A percentile compares a stretch with the other conserved stretches of the same genome.
phyloP scores from a whole-genome alignment of 805 yeast genomes.

The Candida bentonensis region DNA sequence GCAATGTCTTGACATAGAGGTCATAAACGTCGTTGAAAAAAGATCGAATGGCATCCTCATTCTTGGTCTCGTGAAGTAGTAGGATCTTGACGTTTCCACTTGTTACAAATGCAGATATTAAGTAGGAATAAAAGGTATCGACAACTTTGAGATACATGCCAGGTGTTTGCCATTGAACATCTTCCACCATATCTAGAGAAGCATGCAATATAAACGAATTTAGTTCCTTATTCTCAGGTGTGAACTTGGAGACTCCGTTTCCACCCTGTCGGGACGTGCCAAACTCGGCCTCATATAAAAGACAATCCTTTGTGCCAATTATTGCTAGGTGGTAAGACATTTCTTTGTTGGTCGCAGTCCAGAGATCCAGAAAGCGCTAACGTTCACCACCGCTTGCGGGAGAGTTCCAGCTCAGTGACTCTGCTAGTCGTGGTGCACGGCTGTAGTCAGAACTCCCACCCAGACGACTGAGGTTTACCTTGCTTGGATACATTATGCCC shows the following conservation, averaged over 20 bases:
- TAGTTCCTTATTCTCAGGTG: conserved; percentile 59
- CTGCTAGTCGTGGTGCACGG: too few relatives aligned
- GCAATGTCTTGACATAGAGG: conserved; percentile 65
- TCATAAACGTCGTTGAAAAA: conserved; percentile 81
- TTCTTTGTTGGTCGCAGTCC: too few relatives aligned
- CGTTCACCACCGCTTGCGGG: too few relatives aligned
- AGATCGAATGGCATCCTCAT: conserved; percentile 66
- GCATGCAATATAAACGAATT: conserved; percentile 83
- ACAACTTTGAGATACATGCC: conserved; percentile 58
- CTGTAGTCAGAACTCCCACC: too few relatives aligned
- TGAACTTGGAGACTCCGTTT: conserved; percentile 49
- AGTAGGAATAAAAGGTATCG: conserved; percentile 74
- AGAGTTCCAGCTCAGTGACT: too few relatives aligned
- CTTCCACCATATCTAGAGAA: conserved; percentile 83
- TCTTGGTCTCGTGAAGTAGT: conserved; percentile 46
- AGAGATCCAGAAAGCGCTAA: too few relatives aligned
- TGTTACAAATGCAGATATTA: conserved; percentile 74
- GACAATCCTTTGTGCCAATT: conserved; percentile 74
- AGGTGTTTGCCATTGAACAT: conserved; percentile 64
- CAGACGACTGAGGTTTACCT: too few relatives aligned
- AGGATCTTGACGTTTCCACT: conserved; percentile 78
- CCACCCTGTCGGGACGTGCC: conserved; percentile 57
- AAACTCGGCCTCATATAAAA: conserved; percentile 77
- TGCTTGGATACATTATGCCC: too few relatives aligned
- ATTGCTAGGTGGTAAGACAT: conserved; percentile 85